Evolutionary conservation across 106 monocot species (phyloP).

Genomic region (Dendrobium officinale): DNA sequence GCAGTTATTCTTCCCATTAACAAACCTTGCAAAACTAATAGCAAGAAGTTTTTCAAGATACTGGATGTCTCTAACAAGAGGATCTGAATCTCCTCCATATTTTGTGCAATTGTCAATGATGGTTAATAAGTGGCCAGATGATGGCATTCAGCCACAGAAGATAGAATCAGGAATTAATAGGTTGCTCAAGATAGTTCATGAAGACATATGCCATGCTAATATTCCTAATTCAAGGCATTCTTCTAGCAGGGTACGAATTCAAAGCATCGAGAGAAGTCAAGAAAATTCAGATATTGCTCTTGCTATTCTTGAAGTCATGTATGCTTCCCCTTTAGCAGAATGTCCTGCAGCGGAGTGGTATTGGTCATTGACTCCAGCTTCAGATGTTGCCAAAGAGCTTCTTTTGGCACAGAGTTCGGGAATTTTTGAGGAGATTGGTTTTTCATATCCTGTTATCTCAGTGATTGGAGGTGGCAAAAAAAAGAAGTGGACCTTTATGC

Average conservation of each 20-base stretch:
- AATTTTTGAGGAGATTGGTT: slow-evolving; percentile 48
- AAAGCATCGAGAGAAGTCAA: slow-evolving; percentile 89
- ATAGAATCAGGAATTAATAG: slow-evolving; percentile 81
- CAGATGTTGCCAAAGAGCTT: slow-evolving; percentile 84
- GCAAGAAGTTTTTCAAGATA: slow-evolving; percentile 58
- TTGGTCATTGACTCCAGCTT: slow-evolving; percentile 73
- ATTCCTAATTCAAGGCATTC: slow-evolving; percentile 33
- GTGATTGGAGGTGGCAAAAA: slow-evolving; percentile 90
- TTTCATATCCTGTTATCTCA: slow-evolving; percentile 77
- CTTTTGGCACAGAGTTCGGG: slow-evolving; percentile 23
- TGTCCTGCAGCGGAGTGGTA: slow-evolving; percentile 47
- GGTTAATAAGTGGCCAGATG: slow-evolving; percentile 79
- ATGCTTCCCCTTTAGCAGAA: slow-evolving; percentile 57
- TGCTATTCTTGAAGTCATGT: slow-evolving; percentile 32
- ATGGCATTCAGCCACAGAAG: slow-evolving; percentile 92
- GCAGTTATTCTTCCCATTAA: slow-evolving; percentile 35
- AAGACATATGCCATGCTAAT: slow-evolving; percentile 48
- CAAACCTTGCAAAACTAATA: slow-evolving; percentile 37
- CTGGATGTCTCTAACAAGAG: slow-evolving; percentile 85
- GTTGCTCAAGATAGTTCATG: slow-evolving; percentile 53
- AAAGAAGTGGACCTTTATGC: slow-evolving; percentile 90
- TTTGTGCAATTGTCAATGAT: slow-evolving; percentile 92
- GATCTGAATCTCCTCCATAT: slow-evolving; percentile 90
- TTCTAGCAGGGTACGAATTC: slow-evolving; percentile 66
- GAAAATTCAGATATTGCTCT: slow-evolving; percentile 52